These are phyloP conservation scores for Amanita inopinata DNA, from an alignment of 768 basidiomycete genomes.

Conservation along the genomic window DNA sequence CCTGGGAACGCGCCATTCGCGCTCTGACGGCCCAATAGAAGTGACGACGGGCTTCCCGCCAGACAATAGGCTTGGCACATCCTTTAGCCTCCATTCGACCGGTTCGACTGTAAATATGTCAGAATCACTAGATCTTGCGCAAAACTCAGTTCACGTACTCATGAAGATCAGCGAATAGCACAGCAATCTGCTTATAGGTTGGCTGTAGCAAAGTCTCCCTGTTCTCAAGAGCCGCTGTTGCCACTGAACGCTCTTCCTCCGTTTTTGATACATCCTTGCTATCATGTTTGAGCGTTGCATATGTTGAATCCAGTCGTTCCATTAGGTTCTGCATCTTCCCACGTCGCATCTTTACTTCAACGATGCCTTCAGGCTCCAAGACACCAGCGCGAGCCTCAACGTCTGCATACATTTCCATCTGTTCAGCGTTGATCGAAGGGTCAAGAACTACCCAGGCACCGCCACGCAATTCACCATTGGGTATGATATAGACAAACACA, in stretches of 20 bases:
- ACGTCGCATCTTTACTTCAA: conserved; percentile 96
- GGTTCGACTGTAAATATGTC: conserved; percentile 50
- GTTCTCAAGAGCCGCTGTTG: conserved; percentile 55
- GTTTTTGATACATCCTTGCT: conserved; percentile 69
- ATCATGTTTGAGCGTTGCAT: conserved; percentile 70
- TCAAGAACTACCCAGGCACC: conserved; percentile 99
- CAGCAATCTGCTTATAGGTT: conserved; percentile 87
- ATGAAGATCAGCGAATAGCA: conserved; percentile 93
- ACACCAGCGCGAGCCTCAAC: conserved; percentile 94
- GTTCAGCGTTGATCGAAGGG: conserved; percentile 91
- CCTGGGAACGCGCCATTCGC: conserved; percentile 61
- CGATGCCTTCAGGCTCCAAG: conserved; percentile 91
- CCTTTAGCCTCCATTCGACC: conserved; percentile 98
- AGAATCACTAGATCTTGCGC: conserved; percentile 9
- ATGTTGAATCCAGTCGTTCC: conserved; percentile 86
- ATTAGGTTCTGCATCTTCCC: conserved; percentile 86
- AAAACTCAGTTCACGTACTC: conserved; percentile 50
- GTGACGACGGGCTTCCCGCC: conserved; percentile 82
- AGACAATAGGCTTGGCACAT: conserved; percentile 76
- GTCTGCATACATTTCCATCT: conserved; percentile 99
- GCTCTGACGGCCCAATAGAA: conserved; percentile 94
- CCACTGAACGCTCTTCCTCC: conserved; percentile 63
- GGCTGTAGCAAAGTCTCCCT: conserved; percentile 79
- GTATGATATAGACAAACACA: conserved; percentile 96
- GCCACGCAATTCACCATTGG: conserved; percentile 96